A percentile compares a stretch with the other conserved stretches of the same genome.
These are phyloP conservation scores for Collybia mongolica DNA, from an alignment of 768 basidiomycete species.

Conservation along the genomic window DNA sequence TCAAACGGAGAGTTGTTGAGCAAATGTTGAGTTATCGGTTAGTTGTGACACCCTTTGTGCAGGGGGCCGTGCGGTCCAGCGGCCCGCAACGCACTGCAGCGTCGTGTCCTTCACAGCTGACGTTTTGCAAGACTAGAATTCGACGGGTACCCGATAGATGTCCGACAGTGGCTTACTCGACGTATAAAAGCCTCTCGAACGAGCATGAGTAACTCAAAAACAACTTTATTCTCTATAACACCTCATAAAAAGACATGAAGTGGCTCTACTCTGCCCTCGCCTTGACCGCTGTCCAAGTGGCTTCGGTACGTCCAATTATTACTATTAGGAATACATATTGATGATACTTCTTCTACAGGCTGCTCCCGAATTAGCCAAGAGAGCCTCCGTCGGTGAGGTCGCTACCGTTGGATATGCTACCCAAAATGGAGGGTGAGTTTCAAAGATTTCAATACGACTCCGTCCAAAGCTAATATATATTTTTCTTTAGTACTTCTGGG, in stretches of 20 bases:
- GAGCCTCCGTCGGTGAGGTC: conserved; percentile 30
- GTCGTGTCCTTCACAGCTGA: too few species aligned
- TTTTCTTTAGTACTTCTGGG: conserved; percentile 32
- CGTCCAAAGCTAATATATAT: background rate
- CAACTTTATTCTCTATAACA: too few species aligned
- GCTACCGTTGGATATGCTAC: conserved; percentile 36
- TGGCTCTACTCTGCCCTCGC: conserved; percentile 30
- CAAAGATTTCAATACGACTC: background rate
- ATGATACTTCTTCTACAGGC: conserved; percentile 1
- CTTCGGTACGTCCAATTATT: conserved; percentile 18
- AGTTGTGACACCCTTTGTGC: too few species aligned
- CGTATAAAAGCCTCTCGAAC: too few species aligned
- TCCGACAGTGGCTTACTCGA: too few species aligned
- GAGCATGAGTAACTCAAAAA: too few species aligned
- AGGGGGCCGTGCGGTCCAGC: too few species aligned
- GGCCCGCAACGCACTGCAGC: too few species aligned
- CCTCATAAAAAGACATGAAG: conserved; percentile 24
- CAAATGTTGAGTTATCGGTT: too few species aligned
- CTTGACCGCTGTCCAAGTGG: conserved; percentile 27
- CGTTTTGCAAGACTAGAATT: too few species aligned
- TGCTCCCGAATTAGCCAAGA: conserved; percentile 10
- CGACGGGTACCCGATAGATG: too few species aligned
- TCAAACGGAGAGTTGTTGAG: too few species aligned
- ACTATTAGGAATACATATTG: background rate
- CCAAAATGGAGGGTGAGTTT: conserved; percentile 26